Percentiles rank a stretch among this genome's conserved stretches.
Evolutionary conservation across 208 protist species (phyloP).

Genomic region (Porcisia hertigi): DNA sequence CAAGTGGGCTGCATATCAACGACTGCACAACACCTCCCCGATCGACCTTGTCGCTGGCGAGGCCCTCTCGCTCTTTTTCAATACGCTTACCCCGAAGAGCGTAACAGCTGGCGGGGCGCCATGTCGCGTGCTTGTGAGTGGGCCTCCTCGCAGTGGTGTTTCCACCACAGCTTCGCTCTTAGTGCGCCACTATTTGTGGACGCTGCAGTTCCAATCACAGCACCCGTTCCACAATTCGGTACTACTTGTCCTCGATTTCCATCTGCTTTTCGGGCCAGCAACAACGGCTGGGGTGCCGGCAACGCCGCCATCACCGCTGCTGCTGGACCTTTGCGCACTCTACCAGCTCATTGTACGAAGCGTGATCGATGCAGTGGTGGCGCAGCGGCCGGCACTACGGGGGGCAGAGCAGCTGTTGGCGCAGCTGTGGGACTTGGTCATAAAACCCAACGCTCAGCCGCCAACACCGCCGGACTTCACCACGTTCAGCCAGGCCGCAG

Average conservation of each 20-base stretch:
- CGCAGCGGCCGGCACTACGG: slow-evolving; percentile 58
- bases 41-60: slow-evolving; percentile 26
- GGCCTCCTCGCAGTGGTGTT: slow-evolving; percentile 68
- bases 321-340: slow-evolving; percentile 43
- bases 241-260: slow-evolving; percentile 58
- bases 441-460: slow-evolving; percentile 30
- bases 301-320: slow-evolving; percentile 1
- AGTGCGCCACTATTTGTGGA: slow-evolving; percentile 26
- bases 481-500: slow-evolving; percentile 30
- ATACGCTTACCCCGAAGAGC: background rate
- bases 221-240: slow-evolving; percentile 41
- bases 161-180: slow-evolving; percentile 52
- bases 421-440: slow-evolving; percentile 61
- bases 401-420: slow-evolving; percentile 34
- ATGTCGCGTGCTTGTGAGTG: slow-evolving; percentile 54
- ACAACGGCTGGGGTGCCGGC: background rate
- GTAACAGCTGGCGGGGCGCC: background rate
- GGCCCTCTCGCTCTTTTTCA: slow-evolving; percentile 17
- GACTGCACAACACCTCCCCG: slow-evolving; percentile 21
- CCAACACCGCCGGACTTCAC: slow-evolving; percentile 33
- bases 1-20: slow-evolving; percentile 34
- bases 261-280: slow-evolving; percentile 38
- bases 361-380: slow-evolving; percentile 62
- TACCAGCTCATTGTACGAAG: slow-evolving; percentile 53
- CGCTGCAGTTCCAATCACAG: slow-evolving; percentile 28